These are phyloP conservation scores for Schizochytrium sp. DNA, from an alignment of 108 stramenopile species.

Conservation along the genomic window DNA sequence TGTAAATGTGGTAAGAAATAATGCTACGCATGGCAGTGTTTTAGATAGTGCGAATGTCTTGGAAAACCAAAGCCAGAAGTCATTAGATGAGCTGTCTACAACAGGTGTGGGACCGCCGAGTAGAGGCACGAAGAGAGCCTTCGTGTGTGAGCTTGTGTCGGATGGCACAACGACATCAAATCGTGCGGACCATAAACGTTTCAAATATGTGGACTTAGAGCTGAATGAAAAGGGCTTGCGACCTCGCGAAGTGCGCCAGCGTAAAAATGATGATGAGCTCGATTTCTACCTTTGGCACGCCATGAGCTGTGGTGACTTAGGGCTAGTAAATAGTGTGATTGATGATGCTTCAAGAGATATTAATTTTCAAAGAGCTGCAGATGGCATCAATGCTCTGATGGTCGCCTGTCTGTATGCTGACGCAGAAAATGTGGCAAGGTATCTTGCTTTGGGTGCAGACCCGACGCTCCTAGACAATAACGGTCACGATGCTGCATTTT, in stretches of 20 bases:
- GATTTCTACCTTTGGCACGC: constrained; percentile 54
- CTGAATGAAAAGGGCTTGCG: constrained; percentile 29
- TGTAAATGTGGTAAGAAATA: too few species aligned
- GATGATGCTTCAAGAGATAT: neutral
- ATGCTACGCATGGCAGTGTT: too few species aligned
- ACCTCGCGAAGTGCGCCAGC: neutral
- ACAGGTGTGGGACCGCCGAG: neutral
- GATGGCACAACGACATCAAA: neutral
- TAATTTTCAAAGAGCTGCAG: constrained; percentile 44
- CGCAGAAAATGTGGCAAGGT: neutral
- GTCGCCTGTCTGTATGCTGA: constrained; percentile 24
- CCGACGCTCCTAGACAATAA: constrained; percentile 15
- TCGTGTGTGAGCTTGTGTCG: constrained; percentile 14
- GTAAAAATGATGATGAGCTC: constrained; percentile 9
- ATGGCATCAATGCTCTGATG: constrained; percentile 35
- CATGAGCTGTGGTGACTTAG: neutral
- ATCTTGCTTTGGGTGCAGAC: constrained; percentile 21
- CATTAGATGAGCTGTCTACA: neutral
- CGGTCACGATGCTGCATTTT: neutral
- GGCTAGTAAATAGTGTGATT: neutral
- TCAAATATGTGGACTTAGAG: constrained; percentile 28
- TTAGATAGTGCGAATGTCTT: neutral
- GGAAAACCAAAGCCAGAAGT: neutral
- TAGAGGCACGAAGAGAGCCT: neutral
- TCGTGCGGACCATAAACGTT: neutral